A percentile compares a stretch with the other conserved stretches of the same genome.
Conservation (phyloP, 106 monocot genomes). For the Dendrobium huoshanense region DNA sequence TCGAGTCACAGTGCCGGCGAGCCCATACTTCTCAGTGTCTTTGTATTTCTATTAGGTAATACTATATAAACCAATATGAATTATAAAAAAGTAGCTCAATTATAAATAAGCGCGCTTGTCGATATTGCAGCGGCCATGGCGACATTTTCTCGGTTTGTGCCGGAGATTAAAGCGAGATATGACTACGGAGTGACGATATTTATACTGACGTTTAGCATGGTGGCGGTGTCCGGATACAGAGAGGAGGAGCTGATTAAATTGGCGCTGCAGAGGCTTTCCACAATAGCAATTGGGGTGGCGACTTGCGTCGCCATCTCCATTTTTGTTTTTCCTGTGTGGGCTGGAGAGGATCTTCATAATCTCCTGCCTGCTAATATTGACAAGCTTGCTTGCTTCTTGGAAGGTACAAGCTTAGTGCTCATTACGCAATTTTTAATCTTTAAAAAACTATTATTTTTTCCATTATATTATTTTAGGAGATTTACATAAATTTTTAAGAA, state of each 20-base stretch:
- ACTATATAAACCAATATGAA: not conserved
- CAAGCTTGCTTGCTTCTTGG: constrained; percentile 44
- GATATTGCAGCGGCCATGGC: constrained; percentile 29
- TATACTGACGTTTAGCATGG: constrained; percentile 64
- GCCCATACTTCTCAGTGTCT: constrained; percentile 38
- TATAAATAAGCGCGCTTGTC: no score
- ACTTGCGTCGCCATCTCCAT: constrained; percentile 37
- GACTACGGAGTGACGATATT: constrained; percentile 77
- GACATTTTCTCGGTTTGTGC: constrained; percentile 65
- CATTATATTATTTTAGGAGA: no score
- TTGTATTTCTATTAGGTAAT: constrained; percentile 43
- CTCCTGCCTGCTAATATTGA: constrained; percentile 28
- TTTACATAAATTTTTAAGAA: no score
- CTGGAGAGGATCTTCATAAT: constrained; percentile 61
- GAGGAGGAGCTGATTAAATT: constrained; percentile 41
- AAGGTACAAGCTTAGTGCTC: constrained; percentile 24
- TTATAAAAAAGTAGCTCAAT: not conserved
- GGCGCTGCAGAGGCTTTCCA: constrained; percentile 51
- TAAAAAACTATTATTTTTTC: no score
- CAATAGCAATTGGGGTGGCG: constrained; percentile 41
- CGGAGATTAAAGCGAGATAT: constrained; percentile 58
- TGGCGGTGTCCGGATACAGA: constrained; percentile 60
- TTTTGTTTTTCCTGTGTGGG: constrained; percentile 56
- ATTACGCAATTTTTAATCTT: not conserved
- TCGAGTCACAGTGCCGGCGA: constrained; percentile 10